Conservation (phyloP, 78 protist genomes). For the Chrysochromulina tobinii region DNA sequence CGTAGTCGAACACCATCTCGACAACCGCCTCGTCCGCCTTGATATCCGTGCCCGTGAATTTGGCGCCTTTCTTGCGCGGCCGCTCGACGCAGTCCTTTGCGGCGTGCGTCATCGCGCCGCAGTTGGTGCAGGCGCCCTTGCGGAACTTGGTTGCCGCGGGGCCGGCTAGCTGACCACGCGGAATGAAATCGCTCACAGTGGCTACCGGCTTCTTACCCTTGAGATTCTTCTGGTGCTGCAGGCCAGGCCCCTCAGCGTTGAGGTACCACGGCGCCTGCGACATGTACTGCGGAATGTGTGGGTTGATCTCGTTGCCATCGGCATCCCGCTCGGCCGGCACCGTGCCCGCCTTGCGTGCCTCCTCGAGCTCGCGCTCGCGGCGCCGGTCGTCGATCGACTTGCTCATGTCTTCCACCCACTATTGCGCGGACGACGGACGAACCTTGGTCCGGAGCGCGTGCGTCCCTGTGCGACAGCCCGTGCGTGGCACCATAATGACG, state of each 20-base stretch:
- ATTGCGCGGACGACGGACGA: no score
- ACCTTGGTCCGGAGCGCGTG: no score
- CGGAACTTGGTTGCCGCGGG: slow-evolving; percentile 75
- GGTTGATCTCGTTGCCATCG: slow-evolving; percentile 80
- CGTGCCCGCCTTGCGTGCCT: slow-evolving; percentile 81
- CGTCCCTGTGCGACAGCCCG: no score
- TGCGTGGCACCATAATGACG: no score
- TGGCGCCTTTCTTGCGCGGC: slow-evolving; percentile 91
- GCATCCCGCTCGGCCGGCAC: slow-evolving; percentile 79
- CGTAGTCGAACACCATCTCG: slow-evolving; percentile 60
- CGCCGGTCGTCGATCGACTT: slow-evolving; percentile 27
- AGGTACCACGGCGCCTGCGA: slow-evolving; percentile 65
- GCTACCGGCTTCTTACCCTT: not conserved
- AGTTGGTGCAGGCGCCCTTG: slow-evolving; percentile 98
- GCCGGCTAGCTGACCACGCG: slow-evolving; percentile 57
- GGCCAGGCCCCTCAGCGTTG: slow-evolving; percentile 39
- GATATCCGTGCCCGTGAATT: slow-evolving; percentile 64
- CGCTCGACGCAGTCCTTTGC: slow-evolving; percentile 84
- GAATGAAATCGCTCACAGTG: not conserved
- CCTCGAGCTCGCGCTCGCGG: slow-evolving; percentile 53
- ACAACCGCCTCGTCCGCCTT: slow-evolving; percentile 78
- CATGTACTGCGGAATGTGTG: slow-evolving; percentile 84
- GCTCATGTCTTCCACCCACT: no score
- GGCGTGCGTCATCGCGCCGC: slow-evolving; percentile 96
- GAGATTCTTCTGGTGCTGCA: slow-evolving; percentile 80